Conservation (phyloP, 495 filamentous ascomycete species). For the Neurospora sp. region DNA sequence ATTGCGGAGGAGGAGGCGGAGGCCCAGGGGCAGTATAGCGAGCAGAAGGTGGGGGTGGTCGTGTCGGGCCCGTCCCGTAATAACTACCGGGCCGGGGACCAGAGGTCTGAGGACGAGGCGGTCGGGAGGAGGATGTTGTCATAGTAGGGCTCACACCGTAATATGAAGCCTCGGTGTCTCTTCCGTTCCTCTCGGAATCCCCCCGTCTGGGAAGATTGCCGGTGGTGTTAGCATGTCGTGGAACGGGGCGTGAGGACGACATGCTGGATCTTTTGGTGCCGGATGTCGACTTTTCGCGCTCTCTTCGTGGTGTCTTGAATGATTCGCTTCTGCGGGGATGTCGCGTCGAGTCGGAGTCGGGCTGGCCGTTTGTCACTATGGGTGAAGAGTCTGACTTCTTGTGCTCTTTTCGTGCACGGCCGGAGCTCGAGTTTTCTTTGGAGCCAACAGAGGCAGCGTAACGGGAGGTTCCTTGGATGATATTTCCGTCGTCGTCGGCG, state of each 20-base stretch:
- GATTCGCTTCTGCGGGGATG: slow-evolving; percentile 18
- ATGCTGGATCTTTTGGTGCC: slow-evolving; percentile 20
- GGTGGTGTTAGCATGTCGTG: slow-evolving; percentile 22
- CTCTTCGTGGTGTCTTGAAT: slow-evolving; percentile 21
- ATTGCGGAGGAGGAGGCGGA: slow-evolving; percentile 13
- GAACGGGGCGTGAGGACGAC: slow-evolving; percentile 14
- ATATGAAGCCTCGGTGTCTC: slow-evolving; percentile 26
- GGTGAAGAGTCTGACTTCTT: slow-evolving; percentile 25
- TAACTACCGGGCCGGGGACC: slow-evolving; percentile 25
- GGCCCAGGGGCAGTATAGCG: not conserved
- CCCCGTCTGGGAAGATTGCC: slow-evolving; percentile 7
- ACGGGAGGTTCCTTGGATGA: slow-evolving; percentile 28
- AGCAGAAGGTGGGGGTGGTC: slow-evolving; percentile 17
- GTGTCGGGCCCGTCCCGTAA: slow-evolving; percentile 20
- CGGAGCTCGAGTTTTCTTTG: slow-evolving; percentile 37
- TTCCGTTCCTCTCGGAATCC: not conserved
- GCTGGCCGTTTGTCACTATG: slow-evolving; percentile 18
- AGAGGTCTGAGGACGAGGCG: slow-evolving; percentile 24
- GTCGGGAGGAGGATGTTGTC: slow-evolving; percentile 25
- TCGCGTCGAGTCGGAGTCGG: slow-evolving; percentile 37
- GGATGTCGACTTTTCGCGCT: slow-evolving; percentile 18
- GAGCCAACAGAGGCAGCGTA: slow-evolving; percentile 27
- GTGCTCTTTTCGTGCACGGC: slow-evolving; percentile 30
- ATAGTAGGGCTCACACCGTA: slow-evolving; percentile 29
- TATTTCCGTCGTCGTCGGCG: slow-evolving; percentile 33